Evolutionary conservation across 768 basidiomycete species (phyloP), one percentile per base, ranked within the genome.

Genomic region (Boletus reticuloceps): DNA sequence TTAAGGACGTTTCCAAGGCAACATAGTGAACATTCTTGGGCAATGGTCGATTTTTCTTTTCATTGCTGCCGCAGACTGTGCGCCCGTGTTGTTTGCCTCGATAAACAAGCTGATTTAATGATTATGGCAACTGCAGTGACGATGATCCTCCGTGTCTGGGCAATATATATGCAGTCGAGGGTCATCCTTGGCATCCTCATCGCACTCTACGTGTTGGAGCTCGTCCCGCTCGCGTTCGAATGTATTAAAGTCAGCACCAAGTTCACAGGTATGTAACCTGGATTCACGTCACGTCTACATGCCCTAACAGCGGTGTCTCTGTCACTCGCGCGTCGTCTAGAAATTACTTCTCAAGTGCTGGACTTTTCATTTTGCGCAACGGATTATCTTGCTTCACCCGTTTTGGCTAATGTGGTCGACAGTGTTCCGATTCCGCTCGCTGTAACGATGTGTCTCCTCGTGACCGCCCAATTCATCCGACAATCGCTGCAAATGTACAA

Each of bases 131-230:
- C 14, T 32, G 6, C 11, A 55, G 58, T 59, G 47, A 43, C 32
- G n/a, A 59, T 59, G 58, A 60, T 60, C 25, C 51, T 59, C 16
- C 58, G 46, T 29, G 41, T 59, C 10, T 54, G 51, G 45, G 58
- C 37, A 39, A 17, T 59, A 40, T 59, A 59, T 27, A 5, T n/a
- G 14, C 51, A 14, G 9, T 59, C 58, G 11, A 60, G 32, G 32
- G 13, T 60, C 8, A 29, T 59, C 8, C 47, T 59, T 16, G 43
- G 52, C 4, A 22, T 38, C 20, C 58, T 60, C 34, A 47, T 60
- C 16, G 5, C 34, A 4, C 32, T 53, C 29, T 55, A 49, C 19
- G 6, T n/a, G 2, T 5, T 38, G 12, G 58, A 59, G 14, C 32
- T 60, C 1, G 2, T 60, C 9, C 22, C 32, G 16, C 19, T 45